These are phyloP conservation scores for Euphorbia celastroides DNA, from an alignment of 441 rosid genomes.

Conservation along the genomic window DNA sequence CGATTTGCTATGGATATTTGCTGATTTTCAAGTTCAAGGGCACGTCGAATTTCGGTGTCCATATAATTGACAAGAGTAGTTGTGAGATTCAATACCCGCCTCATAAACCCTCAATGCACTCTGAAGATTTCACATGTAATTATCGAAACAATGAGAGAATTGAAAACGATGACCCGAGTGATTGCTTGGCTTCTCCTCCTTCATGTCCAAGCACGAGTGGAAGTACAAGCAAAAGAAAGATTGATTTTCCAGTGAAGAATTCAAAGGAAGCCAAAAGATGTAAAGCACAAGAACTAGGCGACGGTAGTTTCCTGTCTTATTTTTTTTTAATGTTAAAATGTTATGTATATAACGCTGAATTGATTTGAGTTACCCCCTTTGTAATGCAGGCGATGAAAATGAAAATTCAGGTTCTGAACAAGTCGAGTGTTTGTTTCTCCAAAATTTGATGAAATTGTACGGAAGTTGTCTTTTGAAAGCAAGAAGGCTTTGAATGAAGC, in stretches of 20 bases:
- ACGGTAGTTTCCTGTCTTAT: neutral
- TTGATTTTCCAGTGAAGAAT: neutral
- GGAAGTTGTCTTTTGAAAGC: neutral
- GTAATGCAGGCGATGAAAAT: neutral
- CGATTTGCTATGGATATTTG: constrained; percentile 15
- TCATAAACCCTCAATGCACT: neutral
- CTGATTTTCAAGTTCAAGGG: constrained; percentile 22
- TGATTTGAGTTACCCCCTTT: neutral
- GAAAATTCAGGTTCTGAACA: neutral
- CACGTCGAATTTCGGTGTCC: constrained; percentile 14
- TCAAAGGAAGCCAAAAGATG: neutral
- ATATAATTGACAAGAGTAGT: neutral
- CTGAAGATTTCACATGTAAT: neutral
- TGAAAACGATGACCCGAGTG: neutral
- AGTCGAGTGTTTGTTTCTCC: neutral
- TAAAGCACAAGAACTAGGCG: neutral
- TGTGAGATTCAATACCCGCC: constrained; percentile 14
- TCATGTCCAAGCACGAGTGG: neutral
- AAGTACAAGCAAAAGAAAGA: neutral
- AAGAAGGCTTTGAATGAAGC: neutral
- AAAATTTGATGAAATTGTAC: neutral
- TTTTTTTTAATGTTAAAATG: too few species aligned
- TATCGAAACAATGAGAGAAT: too few species aligned
- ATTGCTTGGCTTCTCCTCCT: neutral
- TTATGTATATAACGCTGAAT: too few species aligned